A percentile compares a stretch with the other conserved stretches of the same genome.
Conservation (phyloP, 441 rosid genomes). For the Erodium trifolium region DNA sequence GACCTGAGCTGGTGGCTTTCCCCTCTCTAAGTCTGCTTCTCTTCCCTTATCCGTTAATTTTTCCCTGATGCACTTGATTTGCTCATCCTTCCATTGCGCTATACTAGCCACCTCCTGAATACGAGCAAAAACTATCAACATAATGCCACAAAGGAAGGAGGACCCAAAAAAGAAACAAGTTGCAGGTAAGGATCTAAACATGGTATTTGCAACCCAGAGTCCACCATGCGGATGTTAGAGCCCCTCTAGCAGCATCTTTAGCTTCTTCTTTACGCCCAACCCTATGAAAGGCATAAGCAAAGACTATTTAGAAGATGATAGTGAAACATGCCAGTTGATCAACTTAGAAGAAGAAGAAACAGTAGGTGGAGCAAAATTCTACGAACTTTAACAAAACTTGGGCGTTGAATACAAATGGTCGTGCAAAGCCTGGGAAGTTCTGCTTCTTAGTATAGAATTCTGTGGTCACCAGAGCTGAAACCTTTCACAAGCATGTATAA, state of each 20-base stretch:
- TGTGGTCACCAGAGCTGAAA: constrained; percentile 77
- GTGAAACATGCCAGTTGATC: background rate
- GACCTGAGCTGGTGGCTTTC: constrained; percentile 65
- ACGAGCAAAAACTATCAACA: constrained; percentile 4
- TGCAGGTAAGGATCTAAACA: constrained; percentile 19
- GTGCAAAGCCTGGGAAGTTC: constrained; percentile 77
- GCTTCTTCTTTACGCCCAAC: constrained; percentile 61
- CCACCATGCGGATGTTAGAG: constrained; percentile 89
- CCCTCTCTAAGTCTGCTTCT: constrained; percentile 65
- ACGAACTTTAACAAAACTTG: constrained; percentile 56
- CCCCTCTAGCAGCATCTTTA: constrained; percentile 80
- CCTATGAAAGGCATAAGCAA: constrained; percentile 28
- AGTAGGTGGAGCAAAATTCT: constrained; percentile 7
- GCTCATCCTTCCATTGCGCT: constrained; percentile 89
- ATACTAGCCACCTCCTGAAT: constrained; percentile 59
- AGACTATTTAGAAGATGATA: constrained; percentile 18
- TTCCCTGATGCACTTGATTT: constrained; percentile 66
- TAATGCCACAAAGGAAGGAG: background rate
- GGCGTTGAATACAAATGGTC: constrained; percentile 74
- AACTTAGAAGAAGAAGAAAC: background rate
- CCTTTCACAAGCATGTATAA: constrained; percentile 33
- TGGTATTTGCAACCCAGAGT: constrained; percentile 67
- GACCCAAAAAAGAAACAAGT: background rate
- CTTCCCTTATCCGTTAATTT: constrained; percentile 67
- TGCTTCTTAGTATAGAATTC: constrained; percentile 73